Base-by-base conservation (phyloP, 2,329 filamentous ascomycete species). In the Bipolaris bicolor region DNA sequence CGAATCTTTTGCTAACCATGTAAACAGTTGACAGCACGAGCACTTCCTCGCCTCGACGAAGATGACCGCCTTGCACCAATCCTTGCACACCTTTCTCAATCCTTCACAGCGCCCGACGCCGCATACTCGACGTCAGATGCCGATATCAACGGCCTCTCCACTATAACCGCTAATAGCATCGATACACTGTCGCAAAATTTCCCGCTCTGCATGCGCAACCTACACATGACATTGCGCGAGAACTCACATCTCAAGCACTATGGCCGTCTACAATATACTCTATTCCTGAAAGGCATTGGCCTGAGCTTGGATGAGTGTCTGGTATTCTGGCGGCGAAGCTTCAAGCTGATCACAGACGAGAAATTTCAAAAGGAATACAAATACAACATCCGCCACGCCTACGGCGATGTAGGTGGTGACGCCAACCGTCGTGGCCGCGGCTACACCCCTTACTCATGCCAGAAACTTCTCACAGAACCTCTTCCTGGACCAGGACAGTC, bases 281-380 rank as follows among this genome's bases (percentile, higher is more conserved):
- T 99, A 3, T 99, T 99, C 84, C 84, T 99, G 57, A 99, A 99
- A 78, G 95, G 95, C 40, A 92, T 98, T 57, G 95, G 95, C 0
- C 82, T 99, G 26, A 92, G 86, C 62, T 81, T 99, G n/a, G 92
- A 97, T 71, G 94, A 99, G 77, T 92, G 88, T 67, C 84, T 99
- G 22, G 68, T 92, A 11, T 99, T 99, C 81, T 99, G 95, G 95
- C 88, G 95, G 10, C 85, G 87, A 61, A 83, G 85, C 26, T 98
- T 99, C 84, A 88, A 87, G 74, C 90, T 92, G 65, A 87, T 96
- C 63, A 93, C 91, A 0, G 95, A 98, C 70, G 94, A 98, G 70
- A 89, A 89, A 34, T 99, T 98, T 84, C 96, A 96, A 78, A 98
- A 97, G 73, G 92, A 97, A 74, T 98, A 99, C 79, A 86, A 90